Conservation (phyloP, 2,329 filamentous ascomycete genomes). For the Dryadomyces quercivorus region DNA sequence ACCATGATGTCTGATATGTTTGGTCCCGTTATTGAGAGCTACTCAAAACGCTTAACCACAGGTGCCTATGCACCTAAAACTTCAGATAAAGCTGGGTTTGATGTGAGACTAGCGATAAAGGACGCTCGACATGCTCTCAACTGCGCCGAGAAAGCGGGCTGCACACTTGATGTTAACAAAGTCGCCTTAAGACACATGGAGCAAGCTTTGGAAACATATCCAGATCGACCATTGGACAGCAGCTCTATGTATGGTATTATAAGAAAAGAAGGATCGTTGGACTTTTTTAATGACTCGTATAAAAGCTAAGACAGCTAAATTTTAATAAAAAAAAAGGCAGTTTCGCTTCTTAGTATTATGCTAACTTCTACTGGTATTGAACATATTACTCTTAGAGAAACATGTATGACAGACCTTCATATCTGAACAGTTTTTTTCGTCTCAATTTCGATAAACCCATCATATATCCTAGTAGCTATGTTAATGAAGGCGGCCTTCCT, state of each 20-base stretch:
- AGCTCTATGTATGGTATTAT: conserved; percentile 4
- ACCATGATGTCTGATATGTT: conserved; percentile 4
- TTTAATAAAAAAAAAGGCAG: background rate
- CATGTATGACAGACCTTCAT: too few relatives aligned
- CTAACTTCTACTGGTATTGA: background rate
- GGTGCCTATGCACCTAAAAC: conserved; percentile 2
- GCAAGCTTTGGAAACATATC: background rate
- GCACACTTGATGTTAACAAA: background rate
- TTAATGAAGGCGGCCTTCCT: too few relatives aligned
- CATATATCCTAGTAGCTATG: too few relatives aligned
- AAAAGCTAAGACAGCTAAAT: background rate
- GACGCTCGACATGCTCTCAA: conserved; percentile 3
- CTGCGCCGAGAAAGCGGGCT: conserved; percentile 1
- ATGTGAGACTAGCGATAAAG: conserved; percentile 1
- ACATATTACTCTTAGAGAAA: too few relatives aligned
- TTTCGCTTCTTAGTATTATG: background rate
- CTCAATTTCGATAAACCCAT: background rate
- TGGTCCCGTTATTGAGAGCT: conserved; percentile 6
- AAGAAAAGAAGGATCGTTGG: background rate
- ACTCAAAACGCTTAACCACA: conserved; percentile 4
- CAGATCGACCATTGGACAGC: conserved; percentile 3
- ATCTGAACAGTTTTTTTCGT: background rate
- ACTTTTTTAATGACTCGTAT: conserved; percentile 4
- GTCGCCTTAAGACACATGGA: conserved; percentile 2
- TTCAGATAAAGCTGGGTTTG: conserved; percentile 3